phyloP scores from a whole-genome alignment of 2,329 filamentous ascomycete genomes.

The Microascus cirrosus region DNA sequence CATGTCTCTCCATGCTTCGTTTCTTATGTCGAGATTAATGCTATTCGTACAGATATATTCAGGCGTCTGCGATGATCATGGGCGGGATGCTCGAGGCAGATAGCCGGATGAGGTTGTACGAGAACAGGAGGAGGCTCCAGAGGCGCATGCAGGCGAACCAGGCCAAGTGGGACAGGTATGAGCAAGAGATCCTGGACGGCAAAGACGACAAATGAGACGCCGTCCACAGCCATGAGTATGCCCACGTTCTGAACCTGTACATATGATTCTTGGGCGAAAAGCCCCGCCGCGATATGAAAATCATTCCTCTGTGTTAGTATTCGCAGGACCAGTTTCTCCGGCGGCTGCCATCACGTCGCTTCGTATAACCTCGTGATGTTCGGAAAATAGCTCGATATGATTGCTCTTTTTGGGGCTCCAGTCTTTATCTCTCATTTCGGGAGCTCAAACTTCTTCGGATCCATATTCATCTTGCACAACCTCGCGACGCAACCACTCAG shows the following conservation, averaged over 20 bases:
- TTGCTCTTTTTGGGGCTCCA: background rate
- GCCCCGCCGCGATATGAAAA: background rate
- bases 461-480: constrained; percentile 94
- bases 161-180: constrained; percentile 57
- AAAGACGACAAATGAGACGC: constrained; percentile 15
- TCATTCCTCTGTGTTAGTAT: background rate
- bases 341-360: background rate
- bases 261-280: background rate
- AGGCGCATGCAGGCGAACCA: constrained; percentile 52
- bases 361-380: background rate
- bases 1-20: background rate
- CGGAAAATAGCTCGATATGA: background rate
- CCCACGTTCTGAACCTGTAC: background rate
- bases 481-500: constrained; percentile 86
- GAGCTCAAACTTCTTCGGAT: constrained; percentile 63
- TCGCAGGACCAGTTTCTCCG: background rate
- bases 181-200: constrained; percentile 44
- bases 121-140: constrained; percentile 52
- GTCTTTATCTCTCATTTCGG: constrained; percentile 17
- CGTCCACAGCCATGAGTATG: background rate
- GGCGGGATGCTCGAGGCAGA: constrained; percentile 71
- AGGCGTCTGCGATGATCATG: constrained; percentile 79
- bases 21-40: background rate
- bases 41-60: constrained; percentile 50
- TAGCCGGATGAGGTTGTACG: constrained; percentile 53